These are phyloP conservation scores for Przewalskia tangutica DNA, from an alignment of 257 asterid genomes.

Conservation along the genomic window DNA sequence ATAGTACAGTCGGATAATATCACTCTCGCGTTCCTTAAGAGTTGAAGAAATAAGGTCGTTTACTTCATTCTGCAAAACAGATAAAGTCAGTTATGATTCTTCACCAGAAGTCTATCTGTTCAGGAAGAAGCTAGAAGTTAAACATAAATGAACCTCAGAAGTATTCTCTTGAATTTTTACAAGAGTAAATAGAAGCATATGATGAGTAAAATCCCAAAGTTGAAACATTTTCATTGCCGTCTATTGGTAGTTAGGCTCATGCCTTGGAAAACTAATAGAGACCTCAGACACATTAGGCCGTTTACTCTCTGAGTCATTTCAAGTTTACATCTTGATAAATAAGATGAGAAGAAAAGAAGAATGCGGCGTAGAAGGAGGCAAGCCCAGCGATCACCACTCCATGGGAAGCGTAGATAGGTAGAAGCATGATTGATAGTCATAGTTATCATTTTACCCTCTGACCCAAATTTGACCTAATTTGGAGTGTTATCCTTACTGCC, in stretches of 20 bases:
- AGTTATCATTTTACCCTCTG: background rate
- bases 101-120: background rate
- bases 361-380: background rate
- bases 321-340: background rate
- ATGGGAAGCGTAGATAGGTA: background rate
- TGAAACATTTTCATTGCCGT: background rate
- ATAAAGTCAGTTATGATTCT: background rate
- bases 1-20: conserved; percentile 70
- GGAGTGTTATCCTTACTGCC: background rate
- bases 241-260: background rate
- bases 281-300: background rate
- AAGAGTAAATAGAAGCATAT: background rate
- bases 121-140: background rate
- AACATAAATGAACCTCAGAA: background rate
- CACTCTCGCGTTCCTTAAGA: conserved; percentile 66
- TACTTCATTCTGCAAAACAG: conserved; percentile 67
- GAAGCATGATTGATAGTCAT: background rate
- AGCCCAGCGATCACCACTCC: background rate
- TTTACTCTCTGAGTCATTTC: background rate
- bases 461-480: background rate
- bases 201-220: background rate
- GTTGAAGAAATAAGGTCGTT: conserved; percentile 54
- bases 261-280: background rate
- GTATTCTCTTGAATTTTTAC: background rate
- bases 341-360: background rate